Evolutionary conservation across 345 rosid genomes (phyloP).

Genomic region (Nephelium lappaceum): DNA sequence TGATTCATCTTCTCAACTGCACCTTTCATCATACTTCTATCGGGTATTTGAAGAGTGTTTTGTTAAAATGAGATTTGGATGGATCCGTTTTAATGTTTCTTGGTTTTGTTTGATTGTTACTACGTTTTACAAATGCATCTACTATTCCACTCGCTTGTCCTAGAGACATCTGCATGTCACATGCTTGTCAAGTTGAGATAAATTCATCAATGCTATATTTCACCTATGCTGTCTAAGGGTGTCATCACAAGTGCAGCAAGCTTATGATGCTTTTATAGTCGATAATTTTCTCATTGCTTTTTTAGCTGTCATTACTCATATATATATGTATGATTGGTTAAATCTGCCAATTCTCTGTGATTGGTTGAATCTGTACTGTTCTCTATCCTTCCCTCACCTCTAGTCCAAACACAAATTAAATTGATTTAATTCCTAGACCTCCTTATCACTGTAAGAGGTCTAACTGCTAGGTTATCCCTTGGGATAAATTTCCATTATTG

Average conservation of each 20-base stretch:
- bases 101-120: neutral
- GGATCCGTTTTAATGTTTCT: neutral
- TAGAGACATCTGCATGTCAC: neutral
- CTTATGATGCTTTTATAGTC: neutral
- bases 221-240: neutral
- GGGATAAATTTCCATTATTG: neutral
- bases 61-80: neutral
- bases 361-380: neutral
- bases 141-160: neutral
- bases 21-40: neutral
- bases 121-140: neutral
- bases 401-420: neutral
- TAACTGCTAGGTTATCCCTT: neutral
- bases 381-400: neutral
- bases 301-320: neutral
- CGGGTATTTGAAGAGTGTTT: neutral
- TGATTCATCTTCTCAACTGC: conserved; percentile 4
- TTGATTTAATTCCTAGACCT: neutral
- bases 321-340: neutral
- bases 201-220: neutral
- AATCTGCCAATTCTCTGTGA: neutral
- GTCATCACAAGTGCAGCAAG: neutral
- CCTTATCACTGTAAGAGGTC: neutral
- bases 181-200: neutral
- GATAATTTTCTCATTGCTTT: neutral